These are phyloP conservation scores for Phytophthora pisi DNA, from an alignment of 352 stramenopile genomes.

Conservation along the genomic window DNA sequence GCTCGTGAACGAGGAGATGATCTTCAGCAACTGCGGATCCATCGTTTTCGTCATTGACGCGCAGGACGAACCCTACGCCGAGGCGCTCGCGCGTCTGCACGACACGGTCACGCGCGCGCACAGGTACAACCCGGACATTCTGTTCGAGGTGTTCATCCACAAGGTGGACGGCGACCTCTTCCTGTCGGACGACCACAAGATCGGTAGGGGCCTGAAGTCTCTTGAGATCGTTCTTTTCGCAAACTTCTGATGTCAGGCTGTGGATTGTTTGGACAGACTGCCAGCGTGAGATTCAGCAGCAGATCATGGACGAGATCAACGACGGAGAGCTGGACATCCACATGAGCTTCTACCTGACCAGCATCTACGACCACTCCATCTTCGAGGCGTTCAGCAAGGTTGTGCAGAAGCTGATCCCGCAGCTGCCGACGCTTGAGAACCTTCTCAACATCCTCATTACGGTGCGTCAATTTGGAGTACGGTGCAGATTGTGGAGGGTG, in stretches of 20 bases:
- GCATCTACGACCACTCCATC: conserved; percentile 96
- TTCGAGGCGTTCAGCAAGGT: conserved; percentile 98
- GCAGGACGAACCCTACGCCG: conserved; percentile 93
- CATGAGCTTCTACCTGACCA: conserved; percentile 93
- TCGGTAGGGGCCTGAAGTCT: conserved; percentile 55
- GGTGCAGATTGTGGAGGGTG: background rate
- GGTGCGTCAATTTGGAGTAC: conserved; percentile 34
- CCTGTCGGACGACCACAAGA: conserved; percentile 98
- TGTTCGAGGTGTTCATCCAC: conserved; percentile 99
- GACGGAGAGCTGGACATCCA: conserved; percentile 94
- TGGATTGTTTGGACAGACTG: conserved; percentile 73
- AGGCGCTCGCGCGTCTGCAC: conserved; percentile 87
- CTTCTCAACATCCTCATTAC: conserved; percentile 98
- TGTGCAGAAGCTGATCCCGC: conserved; percentile 97
- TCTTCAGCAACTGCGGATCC: conserved; percentile 91
- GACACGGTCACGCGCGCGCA: conserved; percentile 89
- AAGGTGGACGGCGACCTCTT: conserved; percentile 99
- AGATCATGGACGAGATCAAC: conserved; percentile 96
- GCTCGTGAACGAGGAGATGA: conserved; percentile 92
- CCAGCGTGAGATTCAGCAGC: conserved; percentile 97
- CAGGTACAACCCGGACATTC: conserved; percentile 95
- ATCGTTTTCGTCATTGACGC: conserved; percentile 99
- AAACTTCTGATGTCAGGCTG: too few species aligned
- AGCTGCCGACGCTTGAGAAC: conserved; percentile 97
- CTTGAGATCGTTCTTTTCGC: too few species aligned